phyloP scores from a whole-genome alignment of 495 filamentous ascomycete species.

The Lophium mytilinum region DNA sequence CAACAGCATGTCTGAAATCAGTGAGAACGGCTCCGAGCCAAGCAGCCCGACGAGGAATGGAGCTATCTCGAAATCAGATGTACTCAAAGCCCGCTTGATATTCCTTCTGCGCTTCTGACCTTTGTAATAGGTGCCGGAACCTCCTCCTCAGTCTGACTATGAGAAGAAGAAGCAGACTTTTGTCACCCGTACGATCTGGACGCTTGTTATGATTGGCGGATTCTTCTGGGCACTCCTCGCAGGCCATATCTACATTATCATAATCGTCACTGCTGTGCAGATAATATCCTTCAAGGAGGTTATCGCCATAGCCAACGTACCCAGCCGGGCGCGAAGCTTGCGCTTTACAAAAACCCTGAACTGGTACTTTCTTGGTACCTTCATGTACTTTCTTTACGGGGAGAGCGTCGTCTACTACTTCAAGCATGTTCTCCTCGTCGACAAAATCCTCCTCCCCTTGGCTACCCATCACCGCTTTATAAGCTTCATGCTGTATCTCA shows the following conservation, averaged over 20 bases:
- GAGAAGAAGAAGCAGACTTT: slow-evolving; percentile 99
- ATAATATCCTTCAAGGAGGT: slow-evolving; percentile 99
- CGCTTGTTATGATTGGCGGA: slow-evolving; percentile 86
- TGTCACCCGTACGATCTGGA: slow-evolving; percentile 97
- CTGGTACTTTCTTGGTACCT: slow-evolving; percentile 98
- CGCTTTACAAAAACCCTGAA: slow-evolving; percentile 92
- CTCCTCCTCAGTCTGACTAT: slow-evolving; percentile 53
- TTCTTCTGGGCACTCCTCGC: slow-evolving; percentile 91
- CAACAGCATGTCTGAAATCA: slow-evolving; percentile 69
- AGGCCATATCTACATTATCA: slow-evolving; percentile 94
- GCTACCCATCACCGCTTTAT: slow-evolving; percentile 98
- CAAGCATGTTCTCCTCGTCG: slow-evolving; percentile 95
- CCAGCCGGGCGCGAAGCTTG: slow-evolving; percentile 80
- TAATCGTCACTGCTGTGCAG: slow-evolving; percentile 83
- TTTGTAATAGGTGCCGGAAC: not conserved
- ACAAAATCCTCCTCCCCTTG: slow-evolving; percentile 82
- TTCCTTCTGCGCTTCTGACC: not conserved
- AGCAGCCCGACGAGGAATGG: slow-evolving; percentile 48
- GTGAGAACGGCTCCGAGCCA: slow-evolving; percentile 61
- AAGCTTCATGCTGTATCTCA: slow-evolving; percentile 93
- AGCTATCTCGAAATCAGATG: slow-evolving; percentile 38
- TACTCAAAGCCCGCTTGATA: slow-evolving; percentile 19
- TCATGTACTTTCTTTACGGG: slow-evolving; percentile 98
- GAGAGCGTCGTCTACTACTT: slow-evolving; percentile 99
- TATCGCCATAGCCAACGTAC: slow-evolving; percentile 93